phyloP scores from a whole-genome alignment of 352 stramenopile genomes.

The Phytophthora colocasiae region DNA sequence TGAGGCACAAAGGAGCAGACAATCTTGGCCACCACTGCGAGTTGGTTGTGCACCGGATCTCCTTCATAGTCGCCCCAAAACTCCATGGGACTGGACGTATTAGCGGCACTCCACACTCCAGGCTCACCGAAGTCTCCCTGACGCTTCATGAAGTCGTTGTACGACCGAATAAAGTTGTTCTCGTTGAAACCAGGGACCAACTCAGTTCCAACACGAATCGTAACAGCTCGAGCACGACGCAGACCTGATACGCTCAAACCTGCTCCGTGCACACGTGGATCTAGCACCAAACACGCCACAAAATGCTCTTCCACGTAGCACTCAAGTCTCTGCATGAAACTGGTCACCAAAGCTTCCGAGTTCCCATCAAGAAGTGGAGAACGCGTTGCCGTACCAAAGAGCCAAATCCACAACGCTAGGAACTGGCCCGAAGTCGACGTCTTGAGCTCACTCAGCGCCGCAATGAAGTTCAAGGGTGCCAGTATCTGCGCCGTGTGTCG shows the following conservation, averaged over 20 bases:
- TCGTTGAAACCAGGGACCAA: conserved; percentile 39
- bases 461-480: conserved; percentile 36
- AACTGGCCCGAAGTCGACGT: conserved; percentile 41
- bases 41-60: conserved; percentile 39
- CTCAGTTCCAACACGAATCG: conserved; percentile 32
- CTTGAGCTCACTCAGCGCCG: conserved; percentile 37
- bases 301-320: conserved; percentile 49
- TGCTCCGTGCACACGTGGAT: conserved; percentile 45
- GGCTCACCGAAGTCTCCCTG: conserved; percentile 45
- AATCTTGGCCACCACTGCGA: conserved; percentile 37
- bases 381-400: conserved; percentile 34
- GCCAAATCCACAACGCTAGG: conserved; percentile 45
- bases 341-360: conserved; percentile 19
- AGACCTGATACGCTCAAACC: conserved; percentile 47
- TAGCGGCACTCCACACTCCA: conserved; percentile 43
- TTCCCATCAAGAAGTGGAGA: conserved; percentile 39
- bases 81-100: conserved; percentile 41
- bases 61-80: conserved; percentile 54
- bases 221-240: conserved; percentile 38
- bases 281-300: conserved; percentile 42
- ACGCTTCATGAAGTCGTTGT: conserved; percentile 55
- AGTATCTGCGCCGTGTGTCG: conserved; percentile 32
- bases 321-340: conserved; percentile 36
- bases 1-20: conserved; percentile 43
- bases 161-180: conserved; percentile 47